phyloP scores from a whole-genome alignment of 441 rosid genomes.

The Populus hybrid region DNA sequence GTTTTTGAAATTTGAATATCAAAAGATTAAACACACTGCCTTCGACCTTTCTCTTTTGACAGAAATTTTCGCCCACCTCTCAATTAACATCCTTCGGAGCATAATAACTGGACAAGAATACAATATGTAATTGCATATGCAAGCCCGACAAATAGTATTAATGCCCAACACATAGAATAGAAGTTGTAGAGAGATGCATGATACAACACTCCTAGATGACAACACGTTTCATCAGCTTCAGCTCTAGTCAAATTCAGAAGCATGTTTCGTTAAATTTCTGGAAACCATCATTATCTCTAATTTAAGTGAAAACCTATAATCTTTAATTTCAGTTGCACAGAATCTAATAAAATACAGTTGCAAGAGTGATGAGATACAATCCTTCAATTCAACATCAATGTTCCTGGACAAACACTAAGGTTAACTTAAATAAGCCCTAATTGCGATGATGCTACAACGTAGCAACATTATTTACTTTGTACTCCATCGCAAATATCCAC shows the following conservation, averaged over 20 bases:
- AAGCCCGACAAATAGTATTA: background rate
- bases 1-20: background rate
- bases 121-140: background rate
- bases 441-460: background rate
- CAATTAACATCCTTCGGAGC: background rate
- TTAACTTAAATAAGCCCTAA: conserved; percentile 2
- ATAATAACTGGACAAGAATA: background rate
- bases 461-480: background rate
- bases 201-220: background rate
- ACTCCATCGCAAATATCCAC: background rate
- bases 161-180: background rate
- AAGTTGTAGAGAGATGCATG: background rate
- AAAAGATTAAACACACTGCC: background rate
- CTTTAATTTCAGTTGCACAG: background rate
- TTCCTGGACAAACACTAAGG: background rate
- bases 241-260: background rate
- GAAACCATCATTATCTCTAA: background rate
- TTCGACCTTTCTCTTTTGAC: background rate
- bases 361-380: background rate
- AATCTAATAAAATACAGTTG: conserved; percentile 1
- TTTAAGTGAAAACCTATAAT: background rate
- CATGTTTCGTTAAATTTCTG: background rate
- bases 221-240: conserved; percentile 1
- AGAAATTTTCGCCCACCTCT: background rate
- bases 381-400: background rate